Percentiles rank a stretch among this genome's conserved stretches.
These are phyloP conservation scores for Skeletonema grethae DNA, from an alignment of 108 stramenopile species.

Conservation along the genomic window DNA sequence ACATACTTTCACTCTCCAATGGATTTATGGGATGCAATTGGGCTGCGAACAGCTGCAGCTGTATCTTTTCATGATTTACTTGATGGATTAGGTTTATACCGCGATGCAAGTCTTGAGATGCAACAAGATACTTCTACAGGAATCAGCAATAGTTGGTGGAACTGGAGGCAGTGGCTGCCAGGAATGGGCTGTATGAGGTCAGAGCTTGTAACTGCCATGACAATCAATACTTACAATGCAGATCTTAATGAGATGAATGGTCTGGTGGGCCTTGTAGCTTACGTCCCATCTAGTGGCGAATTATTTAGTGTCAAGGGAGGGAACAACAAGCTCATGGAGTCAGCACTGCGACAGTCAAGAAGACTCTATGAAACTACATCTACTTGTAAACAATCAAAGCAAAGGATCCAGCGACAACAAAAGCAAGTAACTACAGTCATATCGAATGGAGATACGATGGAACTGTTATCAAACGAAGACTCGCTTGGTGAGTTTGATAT, in stretches of 20 bases:
- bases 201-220: slow-evolving; percentile 66
- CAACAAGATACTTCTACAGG: neutral
- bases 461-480: slow-evolving; percentile 45
- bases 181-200: slow-evolving; percentile 57
- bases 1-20: slow-evolving; percentile 71
- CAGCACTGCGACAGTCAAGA: slow-evolving; percentile 67
- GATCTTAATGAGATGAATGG: slow-evolving; percentile 67
- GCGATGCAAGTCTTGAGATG: slow-evolving; percentile 27
- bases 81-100: slow-evolving; percentile 50
- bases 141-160: slow-evolving; percentile 8
- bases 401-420: slow-evolving; percentile 33
- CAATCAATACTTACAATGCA: slow-evolving; percentile 77
- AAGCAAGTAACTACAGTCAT: slow-evolving; percentile 33
- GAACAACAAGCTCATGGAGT: slow-evolving; percentile 66
- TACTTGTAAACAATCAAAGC: neutral
- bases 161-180: slow-evolving; percentile 41
- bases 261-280: slow-evolving; percentile 65
- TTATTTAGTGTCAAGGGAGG: slow-evolving; percentile 67
- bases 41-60: slow-evolving; percentile 35
- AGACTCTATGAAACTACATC: slow-evolving; percentile 20
- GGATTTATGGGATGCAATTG: slow-evolving; percentile 67
- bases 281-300: slow-evolving; percentile 50
- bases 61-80: slow-evolving; percentile 64
- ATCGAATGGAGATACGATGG: slow-evolving; percentile 38
- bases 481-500: slow-evolving; percentile 67